These are phyloP conservation scores for Primulina huaijiensis DNA, from an alignment of 257 asterid species.

Conservation along the genomic window DNA sequence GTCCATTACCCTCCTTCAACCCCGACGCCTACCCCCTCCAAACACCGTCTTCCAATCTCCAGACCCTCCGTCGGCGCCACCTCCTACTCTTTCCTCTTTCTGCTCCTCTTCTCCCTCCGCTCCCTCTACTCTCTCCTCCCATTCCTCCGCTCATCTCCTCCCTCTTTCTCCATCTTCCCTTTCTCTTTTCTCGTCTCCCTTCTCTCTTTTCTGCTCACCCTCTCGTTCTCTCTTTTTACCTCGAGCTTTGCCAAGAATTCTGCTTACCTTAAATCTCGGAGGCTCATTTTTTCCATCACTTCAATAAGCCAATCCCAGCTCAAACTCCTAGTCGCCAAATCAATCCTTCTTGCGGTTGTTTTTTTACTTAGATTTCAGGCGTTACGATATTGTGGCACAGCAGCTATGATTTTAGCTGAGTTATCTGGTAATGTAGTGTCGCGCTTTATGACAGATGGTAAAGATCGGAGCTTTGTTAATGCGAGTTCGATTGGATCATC, in stretches of 20 bases:
- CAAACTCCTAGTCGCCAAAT: slow-evolving; percentile 51
- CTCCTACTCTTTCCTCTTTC: slow-evolving; percentile 55
- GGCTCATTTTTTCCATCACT: slow-evolving; percentile 44
- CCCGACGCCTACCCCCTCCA: slow-evolving; percentile 87
- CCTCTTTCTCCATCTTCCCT: slow-evolving; percentile 74
- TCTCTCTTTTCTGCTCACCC: slow-evolving; percentile 66
- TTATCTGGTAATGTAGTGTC: slow-evolving; percentile 74
- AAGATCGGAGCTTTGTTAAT: slow-evolving; percentile 32
- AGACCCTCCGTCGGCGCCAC: slow-evolving; percentile 33
- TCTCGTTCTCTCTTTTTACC: slow-evolving; percentile 45
- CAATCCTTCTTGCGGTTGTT: slow-evolving; percentile 59
- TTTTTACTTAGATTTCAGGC: slow-evolving; percentile 84
- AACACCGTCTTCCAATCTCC: slow-evolving; percentile 47
- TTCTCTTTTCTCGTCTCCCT: slow-evolving; percentile 80
- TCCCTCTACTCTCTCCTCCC: slow-evolving; percentile 88
- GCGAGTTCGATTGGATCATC: slow-evolving; percentile 12
- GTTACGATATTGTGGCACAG: slow-evolving; percentile 78
- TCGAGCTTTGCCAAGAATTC: slow-evolving; percentile 29
- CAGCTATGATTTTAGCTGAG: slow-evolving; percentile 91
- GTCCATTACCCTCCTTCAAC: slow-evolving; percentile 57
- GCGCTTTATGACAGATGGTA: slow-evolving; percentile 55
- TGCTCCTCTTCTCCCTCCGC: slow-evolving; percentile 81
- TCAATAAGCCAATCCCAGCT: slow-evolving; percentile 45
- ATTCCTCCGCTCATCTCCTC: slow-evolving; percentile 42
- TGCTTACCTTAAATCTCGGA: slow-evolving; percentile 31